Percentiles rank a stretch among this genome's conserved stretches.
These are phyloP conservation scores for Trametes versicolor DNA, from an alignment of 1,284 basidiomycete species.

Conservation along the genomic window DNA sequence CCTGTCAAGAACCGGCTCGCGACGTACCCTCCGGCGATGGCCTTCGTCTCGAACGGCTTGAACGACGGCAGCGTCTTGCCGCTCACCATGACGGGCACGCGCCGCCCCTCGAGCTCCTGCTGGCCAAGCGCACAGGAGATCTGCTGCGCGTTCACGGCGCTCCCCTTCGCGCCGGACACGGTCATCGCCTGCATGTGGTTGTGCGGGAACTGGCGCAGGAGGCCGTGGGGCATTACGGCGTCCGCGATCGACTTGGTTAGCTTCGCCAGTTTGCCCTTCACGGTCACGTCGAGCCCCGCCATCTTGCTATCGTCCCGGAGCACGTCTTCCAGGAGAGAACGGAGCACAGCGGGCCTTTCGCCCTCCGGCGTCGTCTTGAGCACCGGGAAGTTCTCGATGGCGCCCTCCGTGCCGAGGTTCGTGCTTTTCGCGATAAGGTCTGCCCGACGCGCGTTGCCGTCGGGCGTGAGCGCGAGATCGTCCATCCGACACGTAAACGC, in stretches of 20 bases:
- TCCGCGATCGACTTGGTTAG: constrained; percentile 93
- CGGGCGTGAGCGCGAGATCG: constrained; percentile 89
- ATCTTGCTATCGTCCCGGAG: constrained; percentile 98
- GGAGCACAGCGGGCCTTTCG: constrained; percentile 63
- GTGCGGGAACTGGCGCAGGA: constrained; percentile 94
- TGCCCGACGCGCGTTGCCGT: constrained; percentile 80
- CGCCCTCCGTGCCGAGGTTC: constrained; percentile 85
- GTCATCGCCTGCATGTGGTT: constrained; percentile 99
- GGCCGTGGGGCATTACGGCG: constrained; percentile 88
- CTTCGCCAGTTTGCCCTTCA: constrained; percentile 86
- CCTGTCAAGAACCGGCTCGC: constrained; percentile 99
- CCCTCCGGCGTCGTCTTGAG: constrained; percentile 58
- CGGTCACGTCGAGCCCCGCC: constrained; percentile 93
- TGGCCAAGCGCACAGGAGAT: constrained; percentile 98
- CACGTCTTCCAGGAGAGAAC: constrained; percentile 87
- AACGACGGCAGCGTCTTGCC: constrained; percentile 99
- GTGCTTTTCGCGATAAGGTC: constrained; percentile 77
- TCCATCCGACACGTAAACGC: constrained; percentile 99
- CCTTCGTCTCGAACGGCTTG: constrained; percentile 96
- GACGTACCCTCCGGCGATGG: constrained; percentile 98
- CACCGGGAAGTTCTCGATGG: constrained; percentile 90
- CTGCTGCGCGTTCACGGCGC: constrained; percentile 96
- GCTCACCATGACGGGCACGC: constrained; percentile 99
- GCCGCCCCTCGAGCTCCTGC: constrained; percentile 97
- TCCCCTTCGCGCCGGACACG: constrained; percentile 97